Base-by-base conservation (phyloP, 139 green algal species). In the Tetradesmus obliquus region DNA sequence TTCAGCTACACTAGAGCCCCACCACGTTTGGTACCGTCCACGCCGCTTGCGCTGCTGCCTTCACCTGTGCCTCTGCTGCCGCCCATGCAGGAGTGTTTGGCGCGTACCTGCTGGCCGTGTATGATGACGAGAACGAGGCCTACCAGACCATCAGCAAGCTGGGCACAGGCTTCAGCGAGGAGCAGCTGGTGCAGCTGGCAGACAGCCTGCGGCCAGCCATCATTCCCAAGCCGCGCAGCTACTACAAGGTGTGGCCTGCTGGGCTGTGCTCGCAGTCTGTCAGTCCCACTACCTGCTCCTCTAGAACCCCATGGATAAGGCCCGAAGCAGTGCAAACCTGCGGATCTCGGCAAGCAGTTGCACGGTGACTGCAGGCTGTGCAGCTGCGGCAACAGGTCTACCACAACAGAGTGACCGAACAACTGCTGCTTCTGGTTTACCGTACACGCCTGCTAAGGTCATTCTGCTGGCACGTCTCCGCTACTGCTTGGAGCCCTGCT, bases 131-230 rank as follows among this genome's bases (percentile, higher is more conserved):
- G 19, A 93, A 51, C 0, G 98, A 99, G 92, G 91, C 97, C 91
- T 99, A 97, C 92, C 96, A 99, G 94, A 98, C 95, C 92, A 98
- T 99, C 93, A 96, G 89, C 94, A 99, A 99, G 94, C 98, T 99
- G 79, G 98, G 98, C 84, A 99, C 98, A 2, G 98, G 98, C 45
- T 99, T 99, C 93, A 97, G 93, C 32, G 98, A 99, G 90, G 97
- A 98, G 93, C 69, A 95, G 88, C 94, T 99, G 79, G 94, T 95
- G 87, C 88, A 51, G 89, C 95, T 99, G 89, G 91, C 95, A 20
- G 95, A 97, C 53, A 69, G 90, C 58, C 93, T 99, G 82, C 91
- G 94, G 10, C 90, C 91, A 0, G 80, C 95, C 72, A 89, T 96
- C 74, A 98, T 99, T 69, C 79, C 92, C 2, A 81, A 83, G 66